Evolutionary conservation across 2,329 filamentous ascomycete genomes (phyloP), one percentile per base, ranked within the genome.

Genomic region (Cladobotryum protrusum): DNA sequence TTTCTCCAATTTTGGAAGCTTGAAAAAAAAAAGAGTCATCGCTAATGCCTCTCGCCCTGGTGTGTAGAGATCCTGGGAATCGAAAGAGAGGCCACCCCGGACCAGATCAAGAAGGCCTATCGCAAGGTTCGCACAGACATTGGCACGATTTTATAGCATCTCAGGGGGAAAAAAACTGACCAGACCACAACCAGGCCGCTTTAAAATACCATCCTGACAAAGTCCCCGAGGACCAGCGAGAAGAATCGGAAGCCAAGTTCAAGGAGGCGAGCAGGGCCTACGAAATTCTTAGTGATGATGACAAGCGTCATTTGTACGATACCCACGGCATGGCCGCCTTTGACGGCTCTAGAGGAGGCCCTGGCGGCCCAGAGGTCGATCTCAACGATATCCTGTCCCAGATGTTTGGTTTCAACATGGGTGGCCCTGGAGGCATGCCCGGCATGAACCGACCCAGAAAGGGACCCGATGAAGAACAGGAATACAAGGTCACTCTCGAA

Each of bases 261-360:
- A 99, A 99, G 73, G 76, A 84, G 49, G 85, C 95, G 51, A 91
- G 87, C 53, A 86, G 95, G 72, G 93, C 93, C 60, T 99, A 99
- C 76, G 93, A 99, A 67, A 97, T 99, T 65, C 89, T 99, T 49
- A 86, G 83, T 72, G 92, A 99, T 76, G 92, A 97, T 56, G 83
- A 97, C 54, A 96, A 95, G 70, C 86, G 93, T 63, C 79, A 87
- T 50, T 72, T 95, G 55, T 99, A 99, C 74, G 93, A 99, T 65
- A 84, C 83, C 55, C 89, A 96, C 66, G 93, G 93, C 72, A 96
- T 97, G 91, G 82, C 87, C 40, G 93, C 92, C 52, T 97, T 99
- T 65, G 90, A 96, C 65, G 82, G 87, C 45, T 83, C 82, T 35
- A 75, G 82, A 48, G 79, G 81, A 51, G 84, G 85, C 47, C 75